Conservation (phyloP, 805 yeast species). For the Lipomyces sp. region DNA sequence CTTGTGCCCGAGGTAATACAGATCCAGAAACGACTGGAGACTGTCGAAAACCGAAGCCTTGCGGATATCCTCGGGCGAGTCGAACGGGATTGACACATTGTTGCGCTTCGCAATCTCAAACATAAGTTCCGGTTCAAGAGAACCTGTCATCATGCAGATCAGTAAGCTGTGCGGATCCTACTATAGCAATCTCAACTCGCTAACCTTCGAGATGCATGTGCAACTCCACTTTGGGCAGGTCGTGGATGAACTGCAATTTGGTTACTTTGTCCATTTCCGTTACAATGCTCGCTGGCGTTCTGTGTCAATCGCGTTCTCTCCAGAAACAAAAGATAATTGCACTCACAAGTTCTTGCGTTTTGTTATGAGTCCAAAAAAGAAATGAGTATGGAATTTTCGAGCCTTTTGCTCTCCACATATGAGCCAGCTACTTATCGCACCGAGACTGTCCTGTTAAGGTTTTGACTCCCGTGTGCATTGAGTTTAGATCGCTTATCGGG, state of each 20-base stretch:
- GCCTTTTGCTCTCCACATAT: too few relatives aligned
- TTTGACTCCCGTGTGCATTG: too few relatives aligned
- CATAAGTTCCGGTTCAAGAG: constrained; percentile 70
- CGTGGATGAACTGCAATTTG: constrained; percentile 49
- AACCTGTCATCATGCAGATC: constrained; percentile 9
- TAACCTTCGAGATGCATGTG: constrained; percentile 80
- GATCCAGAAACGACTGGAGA: constrained; percentile 73
- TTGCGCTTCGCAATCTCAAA: constrained; percentile 69
- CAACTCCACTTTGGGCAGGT: constrained; percentile 83
- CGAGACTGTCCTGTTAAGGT: too few relatives aligned
- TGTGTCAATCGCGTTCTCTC: too few relatives aligned
- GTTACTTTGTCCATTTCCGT: constrained; percentile 22
- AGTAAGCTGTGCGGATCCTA: not conserved
- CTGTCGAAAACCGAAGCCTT: constrained; percentile 60
- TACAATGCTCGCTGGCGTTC: not conserved
- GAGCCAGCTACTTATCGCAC: too few relatives aligned
- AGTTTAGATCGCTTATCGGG: too few relatives aligned
- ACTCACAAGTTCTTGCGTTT: too few relatives aligned
- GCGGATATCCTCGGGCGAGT: constrained; percentile 53
- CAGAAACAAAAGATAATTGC: too few relatives aligned
- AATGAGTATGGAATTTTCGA: too few relatives aligned
- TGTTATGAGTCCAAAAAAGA: too few relatives aligned
- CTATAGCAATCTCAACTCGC: too few relatives aligned
- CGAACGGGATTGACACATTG: constrained; percentile 54
- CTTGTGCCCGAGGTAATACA: constrained; percentile 76